Evolutionary conservation across 495 filamentous ascomycete genomes (phyloP), one percentile per base, ranked within the genome.

Genomic region (Xylaria venustula): DNA sequence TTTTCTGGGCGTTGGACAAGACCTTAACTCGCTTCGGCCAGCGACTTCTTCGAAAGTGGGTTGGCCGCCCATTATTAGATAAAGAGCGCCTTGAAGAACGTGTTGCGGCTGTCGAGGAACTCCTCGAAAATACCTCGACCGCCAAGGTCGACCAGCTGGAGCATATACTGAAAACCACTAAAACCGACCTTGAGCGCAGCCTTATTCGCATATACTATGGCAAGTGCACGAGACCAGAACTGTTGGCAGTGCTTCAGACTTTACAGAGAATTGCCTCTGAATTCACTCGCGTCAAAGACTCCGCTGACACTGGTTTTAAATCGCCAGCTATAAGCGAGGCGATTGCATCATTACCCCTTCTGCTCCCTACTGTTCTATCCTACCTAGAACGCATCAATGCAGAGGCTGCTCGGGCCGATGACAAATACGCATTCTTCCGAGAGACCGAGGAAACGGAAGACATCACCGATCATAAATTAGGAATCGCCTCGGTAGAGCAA

Each of bases 121-220:
- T 98, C 7, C 85, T 87, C n/a, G 79, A 87, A 37, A 81, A 85
- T 47, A 78, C 86, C 51, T 85, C 82, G 32, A 87, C 85, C 0
- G 65, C 77, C 32, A 81, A 83, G 42, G 85, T 91, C 3, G 92
- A 96, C 61, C 89, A 88, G 60, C 66, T 97, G 2, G 87, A 81
- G 54, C 74, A 77, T 42, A 70, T 97, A 36, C 79, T 99, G 7
- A 72, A 73, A 34, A 90, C 83, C 54, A 88, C 88, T 63, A 90
- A 82, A 66, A 87, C 82, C 52, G 94, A 99, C 67, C 81, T 99
- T 9, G 94, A 99, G 71, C 90, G 92, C 64, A 92, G 88, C 48
- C 75, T 99, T 41, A 94, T 98, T 67, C 83, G 94, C 19, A 97
- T 99, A 41, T 99, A 97, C 76, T 99, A 99, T 71, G 90, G 90